These are phyloP conservation scores for Coniophora puteana DNA, from an alignment of 1,284 basidiomycete species.

Conservation along the genomic window DNA sequence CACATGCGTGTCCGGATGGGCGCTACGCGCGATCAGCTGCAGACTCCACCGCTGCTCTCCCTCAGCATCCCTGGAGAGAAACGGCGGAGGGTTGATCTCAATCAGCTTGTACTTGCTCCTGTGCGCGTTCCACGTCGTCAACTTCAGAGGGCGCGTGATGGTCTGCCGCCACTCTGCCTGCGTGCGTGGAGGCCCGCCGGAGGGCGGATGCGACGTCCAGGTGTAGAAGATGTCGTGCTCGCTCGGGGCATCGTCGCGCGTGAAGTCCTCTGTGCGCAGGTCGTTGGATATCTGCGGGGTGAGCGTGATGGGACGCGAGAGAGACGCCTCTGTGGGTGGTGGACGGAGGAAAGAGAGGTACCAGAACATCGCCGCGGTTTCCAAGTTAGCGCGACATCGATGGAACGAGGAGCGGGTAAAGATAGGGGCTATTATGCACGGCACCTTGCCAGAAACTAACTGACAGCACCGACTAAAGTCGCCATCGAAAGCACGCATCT, in stretches of 20 bases:
- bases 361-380: constrained; percentile 54
- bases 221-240: constrained; percentile 52
- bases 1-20: constrained; percentile 24
- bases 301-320: constrained; percentile 40
- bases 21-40: constrained; percentile 41
- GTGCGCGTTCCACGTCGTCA: constrained; percentile 78
- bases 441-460: too few relatives aligned
- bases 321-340: constrained; percentile 48
- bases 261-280: constrained; percentile 64
- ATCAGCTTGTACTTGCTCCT: constrained; percentile 77
- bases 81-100: constrained; percentile 55
- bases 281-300: constrained; percentile 80
- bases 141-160: constrained; percentile 45
- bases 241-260: too few relatives aligned
- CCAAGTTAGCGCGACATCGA: too few relatives aligned
- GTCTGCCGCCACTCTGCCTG: too few relatives aligned
- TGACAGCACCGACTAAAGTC: too few relatives aligned
- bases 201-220: constrained; percentile 34
- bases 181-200: too few relatives aligned
- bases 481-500: too few relatives aligned
- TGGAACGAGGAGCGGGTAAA: too few relatives aligned
- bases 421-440: too few relatives aligned
- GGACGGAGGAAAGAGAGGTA: constrained; percentile 78
- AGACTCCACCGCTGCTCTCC: constrained; percentile 68
- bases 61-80: constrained; percentile 44